Percentiles rank a stretch among this genome's conserved stretches.
Conservation (phyloP, 495 filamentous ascomycete genomes). For the Daldinia childiae region DNA sequence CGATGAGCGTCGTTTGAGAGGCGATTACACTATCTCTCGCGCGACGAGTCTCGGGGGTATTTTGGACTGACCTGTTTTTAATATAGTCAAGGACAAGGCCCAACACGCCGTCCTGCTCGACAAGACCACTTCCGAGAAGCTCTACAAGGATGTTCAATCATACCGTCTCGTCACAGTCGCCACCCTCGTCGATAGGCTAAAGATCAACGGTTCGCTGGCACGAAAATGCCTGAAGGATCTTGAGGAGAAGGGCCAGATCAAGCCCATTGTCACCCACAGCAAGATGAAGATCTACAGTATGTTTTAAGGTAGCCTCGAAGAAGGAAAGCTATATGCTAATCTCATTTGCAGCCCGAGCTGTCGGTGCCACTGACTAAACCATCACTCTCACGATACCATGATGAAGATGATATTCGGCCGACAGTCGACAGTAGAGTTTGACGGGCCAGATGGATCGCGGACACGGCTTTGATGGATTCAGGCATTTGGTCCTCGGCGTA, state of each 20-base stretch:
- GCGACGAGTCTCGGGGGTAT: constrained; percentile 12
- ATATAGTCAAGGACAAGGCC: constrained; percentile 99
- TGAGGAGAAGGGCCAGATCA: constrained; percentile 98
- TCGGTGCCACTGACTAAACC: constrained; percentile 66
- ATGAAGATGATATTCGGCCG: constrained; percentile 43
- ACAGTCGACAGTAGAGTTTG: constrained; percentile 37
- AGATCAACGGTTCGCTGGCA: constrained; percentile 99
- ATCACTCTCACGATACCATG: constrained; percentile 50
- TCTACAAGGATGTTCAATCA: constrained; percentile 98
- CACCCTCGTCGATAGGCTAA: constrained; percentile 97
- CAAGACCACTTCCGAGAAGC: constrained; percentile 83
- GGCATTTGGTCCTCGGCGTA: constrained; percentile 51
- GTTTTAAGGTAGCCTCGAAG: constrained; percentile 53
- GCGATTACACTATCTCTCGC: constrained; percentile 18
- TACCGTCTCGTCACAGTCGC: constrained; percentile 99
- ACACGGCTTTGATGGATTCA: constrained; percentile 44
- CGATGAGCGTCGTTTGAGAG: constrained; percentile 24
- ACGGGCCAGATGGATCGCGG: constrained; percentile 45
- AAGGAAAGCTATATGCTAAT: constrained; percentile 48
- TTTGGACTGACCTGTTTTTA: constrained; percentile 40
- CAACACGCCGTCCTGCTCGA: constrained; percentile 90
- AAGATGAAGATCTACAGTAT: constrained; percentile 98
- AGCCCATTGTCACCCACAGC: constrained; percentile 96
- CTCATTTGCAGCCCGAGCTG: constrained; percentile 63
- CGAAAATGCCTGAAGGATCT: constrained; percentile 89